These are phyloP conservation scores for Solanum clarkiae DNA, from an alignment of 257 asterid species.

Conservation along the genomic window DNA sequence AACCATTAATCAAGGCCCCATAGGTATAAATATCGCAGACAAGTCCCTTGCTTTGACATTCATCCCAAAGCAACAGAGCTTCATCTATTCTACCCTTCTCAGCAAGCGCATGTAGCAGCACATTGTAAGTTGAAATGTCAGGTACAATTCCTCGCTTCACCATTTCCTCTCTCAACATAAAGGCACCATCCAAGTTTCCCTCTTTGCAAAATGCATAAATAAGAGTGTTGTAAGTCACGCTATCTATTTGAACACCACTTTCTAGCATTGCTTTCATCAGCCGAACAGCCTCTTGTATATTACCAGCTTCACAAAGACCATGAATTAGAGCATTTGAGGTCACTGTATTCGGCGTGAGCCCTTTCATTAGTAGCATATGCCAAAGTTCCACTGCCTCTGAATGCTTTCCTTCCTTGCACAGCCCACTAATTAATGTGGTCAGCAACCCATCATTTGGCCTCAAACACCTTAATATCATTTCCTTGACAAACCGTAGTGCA, in stretches of 20 bases:
- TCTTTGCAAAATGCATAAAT: slow-evolving; percentile 59
- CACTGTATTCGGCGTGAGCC: slow-evolving; percentile 41
- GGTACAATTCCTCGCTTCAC: slow-evolving; percentile 38
- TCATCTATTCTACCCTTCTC: slow-evolving; percentile 50
- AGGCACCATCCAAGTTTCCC: slow-evolving; percentile 42
- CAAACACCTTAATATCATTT: slow-evolving; percentile 46
- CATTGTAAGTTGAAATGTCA: slow-evolving; percentile 44
- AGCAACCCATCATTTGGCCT: slow-evolving; percentile 52
- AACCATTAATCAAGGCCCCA: slow-evolving; percentile 61
- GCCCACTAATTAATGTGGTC: slow-evolving; percentile 58
- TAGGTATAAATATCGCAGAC: slow-evolving; percentile 38
- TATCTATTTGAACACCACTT: slow-evolving; percentile 32
- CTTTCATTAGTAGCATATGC: slow-evolving; percentile 35
- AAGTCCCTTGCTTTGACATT: slow-evolving; percentile 37
- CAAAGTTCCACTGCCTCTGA: slow-evolving; percentile 59
- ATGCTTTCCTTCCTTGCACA: slow-evolving; percentile 53
- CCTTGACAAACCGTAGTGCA: slow-evolving; percentile 35
- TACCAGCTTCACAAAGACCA: slow-evolving; percentile 57
- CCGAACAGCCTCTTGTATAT: slow-evolving; percentile 35
- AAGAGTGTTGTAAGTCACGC: slow-evolving; percentile 54
- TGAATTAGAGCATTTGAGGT: slow-evolving; percentile 76
- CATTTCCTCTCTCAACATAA: slow-evolving; percentile 68
- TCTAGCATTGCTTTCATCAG: slow-evolving; percentile 41
- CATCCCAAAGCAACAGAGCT: slow-evolving; percentile 71
- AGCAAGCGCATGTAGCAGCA: slow-evolving; percentile 42